phyloP scores from a whole-genome alignment of 2,329 filamentous ascomycete species.

The Epichloe glyceriae region DNA sequence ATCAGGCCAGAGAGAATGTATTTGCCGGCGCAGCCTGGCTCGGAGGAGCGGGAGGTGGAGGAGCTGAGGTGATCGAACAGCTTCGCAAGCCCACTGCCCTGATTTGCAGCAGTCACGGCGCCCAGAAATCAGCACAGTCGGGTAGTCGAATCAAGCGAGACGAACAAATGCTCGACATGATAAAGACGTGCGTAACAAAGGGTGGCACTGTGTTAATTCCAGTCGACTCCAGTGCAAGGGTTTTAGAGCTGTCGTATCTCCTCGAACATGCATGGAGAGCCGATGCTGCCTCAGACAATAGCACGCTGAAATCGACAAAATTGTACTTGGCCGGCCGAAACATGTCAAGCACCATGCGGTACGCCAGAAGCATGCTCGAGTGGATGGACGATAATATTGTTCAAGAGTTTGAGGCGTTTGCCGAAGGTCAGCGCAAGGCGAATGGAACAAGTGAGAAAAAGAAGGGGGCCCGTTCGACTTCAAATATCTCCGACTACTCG shows the following conservation, averaged over 20 bases:
- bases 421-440: slow-evolving; percentile 35
- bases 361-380: slow-evolving; percentile 90
- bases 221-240: slow-evolving; percentile 87
- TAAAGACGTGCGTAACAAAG: slow-evolving; percentile 62
- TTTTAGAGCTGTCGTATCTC: slow-evolving; percentile 82
- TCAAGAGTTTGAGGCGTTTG: slow-evolving; percentile 72
- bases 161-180: slow-evolving; percentile 70
- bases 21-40: slow-evolving; percentile 90
- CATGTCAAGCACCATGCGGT: slow-evolving; percentile 75
- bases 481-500: slow-evolving; percentile 68
- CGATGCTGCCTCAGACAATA: slow-evolving; percentile 40
- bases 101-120: slow-evolving; percentile 78
- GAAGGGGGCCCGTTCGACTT: slow-evolving; percentile 76
- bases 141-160: slow-evolving; percentile 72
- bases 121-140: slow-evolving; percentile 55
- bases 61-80: slow-evolving; percentile 86
- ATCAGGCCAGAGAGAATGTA: slow-evolving; percentile 92
- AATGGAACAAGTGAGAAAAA: slow-evolving; percentile 37
- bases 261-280: slow-evolving; percentile 84
- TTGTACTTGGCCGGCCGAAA: slow-evolving; percentile 80
- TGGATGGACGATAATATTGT: slow-evolving; percentile 98
- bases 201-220: slow-evolving; percentile 90
- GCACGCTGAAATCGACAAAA: slow-evolving; percentile 38
- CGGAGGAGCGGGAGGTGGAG: slow-evolving; percentile 64
- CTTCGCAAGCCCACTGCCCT: slow-evolving; percentile 85